Evolutionary conservation across 768 basidiomycete genomes (phyloP), one percentile per base, ranked within the genome.

Genomic region (Rhizopogon vinicolor): DNA sequence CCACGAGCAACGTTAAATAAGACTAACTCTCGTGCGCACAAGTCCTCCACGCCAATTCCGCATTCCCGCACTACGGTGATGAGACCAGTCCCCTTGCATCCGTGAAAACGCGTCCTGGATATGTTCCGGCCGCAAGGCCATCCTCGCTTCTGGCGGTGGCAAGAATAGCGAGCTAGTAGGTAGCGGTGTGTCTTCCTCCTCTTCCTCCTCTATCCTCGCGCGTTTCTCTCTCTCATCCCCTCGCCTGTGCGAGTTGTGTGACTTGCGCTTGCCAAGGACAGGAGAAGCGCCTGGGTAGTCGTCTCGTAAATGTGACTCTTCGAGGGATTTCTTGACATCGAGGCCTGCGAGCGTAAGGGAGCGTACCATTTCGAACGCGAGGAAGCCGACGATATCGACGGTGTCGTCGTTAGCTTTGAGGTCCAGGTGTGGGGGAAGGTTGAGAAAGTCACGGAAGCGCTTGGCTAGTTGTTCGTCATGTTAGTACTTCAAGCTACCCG

Each of bases 321-420:
- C 89, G 39, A 91, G 75, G 3, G 86, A 79, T 61, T 83, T 86
- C 71, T 92, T 92, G 63, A 94, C 87, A 31, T 87, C 83, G 39
- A 94, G 80, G 2, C 92, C 95, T 1, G 90, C 91, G 41, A 96
- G 79, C 0, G 93, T 94, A 46, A 98, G 81, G 2, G 92, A 91
- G 50, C 94, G 87, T 31, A 98, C 94, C 87, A 96, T 94, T 70
- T 98, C 95, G 71, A 96, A 98, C 0, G 93, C 89, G 43, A 98
- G 84, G 74, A 98, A 98, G 25, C 95, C 95, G 63, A 98, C 92
- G 56, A 97, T 95, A 66, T 98, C 95, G 64, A 95, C 78, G 3
- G 95, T 94, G 69, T 97, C 94, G 69, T 97, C 95, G 70, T 89
- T 91, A 31, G 90, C 84, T 72, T 90, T 91, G 57, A 93, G 79